Base-by-base conservation (phyloP, 805 yeast species). In the Wickerhamiella brachini region DNA sequence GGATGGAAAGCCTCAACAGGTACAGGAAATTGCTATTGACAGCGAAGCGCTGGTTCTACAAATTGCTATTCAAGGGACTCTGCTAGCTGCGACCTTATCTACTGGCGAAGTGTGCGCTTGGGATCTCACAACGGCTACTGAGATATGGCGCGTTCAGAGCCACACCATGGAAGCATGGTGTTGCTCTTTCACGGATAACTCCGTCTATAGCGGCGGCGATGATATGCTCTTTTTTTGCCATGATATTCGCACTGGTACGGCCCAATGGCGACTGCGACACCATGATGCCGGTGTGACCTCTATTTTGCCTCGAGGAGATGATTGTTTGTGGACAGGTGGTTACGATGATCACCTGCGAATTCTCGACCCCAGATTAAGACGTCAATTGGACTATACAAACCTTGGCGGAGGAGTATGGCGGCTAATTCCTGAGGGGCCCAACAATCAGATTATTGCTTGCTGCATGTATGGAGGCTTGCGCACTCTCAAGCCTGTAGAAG, bases 401-500 rank as follows among this genome's bases (percentile, higher is more conserved):
- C 68, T 93, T 2, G 89, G 87, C 1, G 97, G 98, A 5, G 98
- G 98, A 1, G 97, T 90, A 2, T 90, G 98, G 98, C 71, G 95
- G 59, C 71, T 93, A 52, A 68, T 79, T 7, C 95, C 95, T 1
- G 71, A 77, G 18, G 77, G 79, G 0, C 50, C 56, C 0, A 57
- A 61, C 3, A 51, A 46, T 13, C 71, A 70, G 43, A 73, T 90
- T 0, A 67, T 90, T 48, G 79, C 81, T 0, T 89, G 97, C 64
- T 87, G 96, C 62, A 93, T 93, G 97, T 90, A 90, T 62, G 88
- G 86, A 57, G 98, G 98, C 17, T 95, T 95, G 1, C 72, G 88
- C 52, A 70, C 89, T 0, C 63, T 89, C 0, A 63, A 64, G 13
- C 61, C 72, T 6, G 7, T 20, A 1, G 21, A 29, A 1, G 43